Evolutionary conservation across 345 rosid species (phyloP).

Genomic region (Rubroshorea leprosula): DNA sequence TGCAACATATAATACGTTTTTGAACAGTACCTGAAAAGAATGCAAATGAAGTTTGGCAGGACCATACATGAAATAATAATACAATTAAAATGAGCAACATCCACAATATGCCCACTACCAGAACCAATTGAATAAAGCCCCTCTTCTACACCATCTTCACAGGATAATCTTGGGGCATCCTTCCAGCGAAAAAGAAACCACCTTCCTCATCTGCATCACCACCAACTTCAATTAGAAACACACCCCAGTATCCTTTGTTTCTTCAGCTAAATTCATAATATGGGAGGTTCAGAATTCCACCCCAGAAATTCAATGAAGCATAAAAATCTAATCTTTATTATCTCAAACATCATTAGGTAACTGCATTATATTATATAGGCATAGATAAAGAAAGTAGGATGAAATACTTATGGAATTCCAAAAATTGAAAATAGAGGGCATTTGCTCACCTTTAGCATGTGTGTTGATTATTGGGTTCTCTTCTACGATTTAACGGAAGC

Average conservation of each 20-base stretch:
- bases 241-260: background rate
- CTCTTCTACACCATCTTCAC: slow-evolving; percentile 54
- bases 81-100: slow-evolving; percentile 75
- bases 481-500: slow-evolving; percentile 47
- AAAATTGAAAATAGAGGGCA: background rate
- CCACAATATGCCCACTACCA: slow-evolving; percentile 79
- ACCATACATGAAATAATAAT: slow-evolving; percentile 73
- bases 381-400: background rate
- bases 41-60: slow-evolving; percentile 68
- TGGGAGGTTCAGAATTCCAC: background rate
- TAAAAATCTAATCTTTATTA: background rate
- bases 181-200: slow-evolving; percentile 47
- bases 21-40: slow-evolving; percentile 64
- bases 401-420: background rate
- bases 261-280: background rate
- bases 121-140: slow-evolving; percentile 71
- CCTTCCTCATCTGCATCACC: slow-evolving; percentile 40
- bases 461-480: slow-evolving; percentile 38
- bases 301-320: background rate
- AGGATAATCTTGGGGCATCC: slow-evolving; percentile 42
- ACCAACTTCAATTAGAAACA: slow-evolving; percentile 2
- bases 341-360: background rate
- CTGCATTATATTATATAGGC: background rate
- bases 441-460: slow-evolving; percentile 33
- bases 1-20: background rate